Conservation (phyloP, 805 yeast genomes). For the Ogataea nakhonphanomensis region DNA sequence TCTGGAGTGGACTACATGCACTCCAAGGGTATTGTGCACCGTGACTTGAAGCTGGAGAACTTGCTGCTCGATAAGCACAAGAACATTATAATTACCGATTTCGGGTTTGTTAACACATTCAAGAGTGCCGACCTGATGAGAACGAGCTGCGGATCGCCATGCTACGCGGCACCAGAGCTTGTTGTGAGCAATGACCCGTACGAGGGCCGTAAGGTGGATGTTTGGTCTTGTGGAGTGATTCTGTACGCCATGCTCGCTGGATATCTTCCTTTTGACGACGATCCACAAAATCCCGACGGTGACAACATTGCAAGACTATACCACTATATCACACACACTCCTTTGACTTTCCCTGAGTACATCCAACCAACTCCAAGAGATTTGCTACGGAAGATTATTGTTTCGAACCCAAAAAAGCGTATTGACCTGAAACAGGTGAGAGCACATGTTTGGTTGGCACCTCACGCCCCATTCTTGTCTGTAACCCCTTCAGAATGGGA, state of each 20-base stretch:
- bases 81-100: slow-evolving; percentile 83
- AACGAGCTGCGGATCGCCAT: slow-evolving; percentile 95
- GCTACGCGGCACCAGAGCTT: slow-evolving; percentile 97
- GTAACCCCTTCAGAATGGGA: slow-evolving; percentile 94
- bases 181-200: slow-evolving; percentile 86
- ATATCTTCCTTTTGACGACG: slow-evolving; percentile 96
- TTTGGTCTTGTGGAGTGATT: slow-evolving; percentile 96
- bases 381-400: slow-evolving; percentile 75
- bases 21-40: slow-evolving; percentile 72
- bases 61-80: slow-evolving; percentile 78
- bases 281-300: slow-evolving; percentile 94
- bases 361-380: slow-evolving; percentile 89
- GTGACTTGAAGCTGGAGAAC: slow-evolving; percentile 76
- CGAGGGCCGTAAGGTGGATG: slow-evolving; percentile 89
- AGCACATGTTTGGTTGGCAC: slow-evolving; percentile 84
- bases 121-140: slow-evolving; percentile 74
- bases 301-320: slow-evolving; percentile 88
- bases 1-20: slow-evolving; percentile 92
- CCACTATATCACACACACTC: slow-evolving; percentile 86
- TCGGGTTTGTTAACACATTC: slow-evolving; percentile 92
- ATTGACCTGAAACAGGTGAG: slow-evolving; percentile 65
- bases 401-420: slow-evolving; percentile 80
- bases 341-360: slow-evolving; percentile 93
- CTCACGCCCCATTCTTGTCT: slow-evolving; percentile 76
- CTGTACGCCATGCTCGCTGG: slow-evolving; percentile 97